These are phyloP conservation scores for Pestalotiopsis sp. DNA, from an alignment of 2,329 filamentous ascomycete species.

Conservation along the genomic window DNA sequence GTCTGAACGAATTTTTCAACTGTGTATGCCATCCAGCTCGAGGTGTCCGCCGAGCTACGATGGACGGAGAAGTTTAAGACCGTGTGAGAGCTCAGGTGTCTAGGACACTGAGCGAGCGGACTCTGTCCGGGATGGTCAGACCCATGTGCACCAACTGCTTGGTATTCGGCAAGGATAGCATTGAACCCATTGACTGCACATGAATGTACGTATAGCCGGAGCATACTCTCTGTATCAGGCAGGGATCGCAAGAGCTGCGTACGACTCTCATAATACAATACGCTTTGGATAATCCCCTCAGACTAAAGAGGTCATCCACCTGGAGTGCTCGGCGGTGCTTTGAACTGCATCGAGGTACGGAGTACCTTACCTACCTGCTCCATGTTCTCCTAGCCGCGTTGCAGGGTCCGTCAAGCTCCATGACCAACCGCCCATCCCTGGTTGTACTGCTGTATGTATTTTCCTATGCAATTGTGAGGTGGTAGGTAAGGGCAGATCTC, in stretches of 20 bases:
- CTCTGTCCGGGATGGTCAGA: not conserved
- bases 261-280: not conserved
- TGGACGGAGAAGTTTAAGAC: not conserved
- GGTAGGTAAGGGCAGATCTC: not conserved
- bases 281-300: constrained; percentile 5
- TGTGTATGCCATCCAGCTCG: not conserved
- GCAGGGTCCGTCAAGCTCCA: not conserved
- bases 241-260: constrained; percentile 2
- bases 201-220: not conserved
- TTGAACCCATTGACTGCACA: not conserved
- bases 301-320: constrained; percentile 3
- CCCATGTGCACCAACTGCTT: not conserved
- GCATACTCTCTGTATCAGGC: constrained; percentile 5
- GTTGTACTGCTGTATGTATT: not conserved
- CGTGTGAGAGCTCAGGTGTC: not conserved
- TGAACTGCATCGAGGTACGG: constrained; percentile 3
- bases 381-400: not conserved
- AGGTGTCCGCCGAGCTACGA: not conserved
- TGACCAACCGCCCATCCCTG: not conserved
- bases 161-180: not conserved
- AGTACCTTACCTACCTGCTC: not conserved
- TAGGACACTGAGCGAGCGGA: not conserved
- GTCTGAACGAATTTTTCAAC: not conserved
- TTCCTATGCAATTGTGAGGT: not conserved
- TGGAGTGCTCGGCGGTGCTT: constrained; percentile 1